Base-by-base conservation (phyloP, 1,284 basidiomycete species). In the Pisolithus thermaeus region DNA sequence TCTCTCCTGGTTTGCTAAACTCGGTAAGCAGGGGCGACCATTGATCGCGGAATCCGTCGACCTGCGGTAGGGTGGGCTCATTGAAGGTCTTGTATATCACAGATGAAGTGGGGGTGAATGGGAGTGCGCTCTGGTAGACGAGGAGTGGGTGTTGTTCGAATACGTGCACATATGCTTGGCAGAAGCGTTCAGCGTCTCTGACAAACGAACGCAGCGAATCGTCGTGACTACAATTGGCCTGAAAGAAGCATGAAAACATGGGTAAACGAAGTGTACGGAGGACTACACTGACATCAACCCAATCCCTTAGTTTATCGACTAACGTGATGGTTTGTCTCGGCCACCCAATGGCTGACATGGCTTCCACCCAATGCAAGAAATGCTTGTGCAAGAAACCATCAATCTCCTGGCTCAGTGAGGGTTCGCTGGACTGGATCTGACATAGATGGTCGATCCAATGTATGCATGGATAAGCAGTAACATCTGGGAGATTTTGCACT, bases 131-230 rank as follows among this genome's bases (percentile, higher is more conserved):
- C 30, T 57, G 55, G 51, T 70, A 70, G 23, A 66, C 67, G 22
- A 66, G 49, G n/a, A 68, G 63, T 8, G 65, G 68, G 41, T 70
- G 68, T 20, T 66, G 63, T 51, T 66, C 68, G 45, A 68, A 70
- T 3, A 53, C 58, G 4, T 63, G 58, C 28, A 57, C 55, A 50
- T 60, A 66, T 3, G 67, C 63, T 44, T 68, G 65, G 41, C 63
- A 67, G 44, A 66, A 66, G 23, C 66, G 66, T 25, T 61, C 54
- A 16, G 61, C 57, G 32, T 69, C 67, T 47, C 52, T 56, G 22
- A 37, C 37, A 44, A 62, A 66, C 7, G 11, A 36, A 43, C 48
- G 5, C 45, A 66, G 52, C 22, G 48, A 51, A 39, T 52, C 53
- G n/a, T 67, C 53, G 30, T 47, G 41, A 7, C 22, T 4, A 20